These are phyloP conservation scores for Arachis hypogaea DNA, from an alignment of 306 rosid genomes.

Conservation along the genomic window DNA sequence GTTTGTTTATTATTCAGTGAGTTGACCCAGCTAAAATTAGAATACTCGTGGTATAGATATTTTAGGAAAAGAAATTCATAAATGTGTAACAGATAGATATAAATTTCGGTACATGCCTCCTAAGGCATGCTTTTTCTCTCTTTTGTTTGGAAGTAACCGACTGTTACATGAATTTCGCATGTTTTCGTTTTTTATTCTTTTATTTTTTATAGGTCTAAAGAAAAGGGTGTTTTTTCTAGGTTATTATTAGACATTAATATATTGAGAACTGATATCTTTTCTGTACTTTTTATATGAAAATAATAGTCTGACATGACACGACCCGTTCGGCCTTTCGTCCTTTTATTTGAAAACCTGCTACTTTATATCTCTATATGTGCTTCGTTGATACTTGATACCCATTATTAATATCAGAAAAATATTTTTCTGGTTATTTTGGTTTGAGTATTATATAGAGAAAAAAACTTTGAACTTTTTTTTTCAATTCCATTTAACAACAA, in stretches of 20 bases:
- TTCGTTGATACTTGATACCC: not conserved
- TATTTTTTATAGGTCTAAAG: not conserved
- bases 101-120: not conserved
- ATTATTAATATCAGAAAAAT: too few relatives aligned
- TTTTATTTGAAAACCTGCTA: too few relatives aligned
- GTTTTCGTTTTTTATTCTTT: not conserved
- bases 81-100: too few relatives aligned
- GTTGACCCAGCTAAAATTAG: not conserved
- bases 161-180: not conserved
- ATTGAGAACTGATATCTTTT: not conserved
- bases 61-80: too few relatives aligned
- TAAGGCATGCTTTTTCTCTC: not conserved
- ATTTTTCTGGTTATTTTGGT: not conserved
- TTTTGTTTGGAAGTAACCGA: slow-evolving; percentile 16
- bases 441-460: not conserved
- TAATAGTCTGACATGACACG: too few relatives aligned
- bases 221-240: not conserved
- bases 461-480: too few relatives aligned
- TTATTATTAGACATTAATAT: not conserved
- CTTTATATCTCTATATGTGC: too few relatives aligned
- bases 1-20: not conserved
- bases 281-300: too few relatives aligned
- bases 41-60: not conserved
- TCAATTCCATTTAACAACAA: too few relatives aligned
- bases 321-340: too few relatives aligned